Evolutionary conservation across 2,329 filamentous ascomycete genomes (phyloP), one percentile per base, ranked within the genome.

Genomic region (Paramyrothecium roridum): DNA sequence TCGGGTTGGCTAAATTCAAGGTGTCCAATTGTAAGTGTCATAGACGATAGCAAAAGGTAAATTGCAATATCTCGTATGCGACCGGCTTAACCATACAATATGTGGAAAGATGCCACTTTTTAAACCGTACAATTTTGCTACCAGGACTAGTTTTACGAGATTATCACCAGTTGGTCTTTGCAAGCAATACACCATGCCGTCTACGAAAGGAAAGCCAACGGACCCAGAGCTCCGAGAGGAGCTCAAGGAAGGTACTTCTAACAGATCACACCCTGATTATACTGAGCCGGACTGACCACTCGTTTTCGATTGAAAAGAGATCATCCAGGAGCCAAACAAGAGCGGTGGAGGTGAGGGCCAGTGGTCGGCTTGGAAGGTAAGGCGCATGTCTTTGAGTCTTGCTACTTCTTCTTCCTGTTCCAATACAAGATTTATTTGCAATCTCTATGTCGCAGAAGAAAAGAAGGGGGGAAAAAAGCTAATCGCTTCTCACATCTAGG

Each of bases 291-390:
- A 13, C 37, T 43, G 37, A 43, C 16, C 4, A 43, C 13, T 3
- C 37, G n/a, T 17, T 6, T 16, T 13, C 12, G 13, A 17, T 8
- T 19, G 37, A 19, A 7, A 43, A 75, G 73, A 76, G 45, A 76
- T 75, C 55, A 73, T 75, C 57, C 68, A 73, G 59, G 70, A 76
- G 56, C 69, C 72, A 0, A 75, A 76, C 52, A 76, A 75, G 54
- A 71, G 68, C 1, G 73, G 73, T 26, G 72, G 71, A 16, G 73
- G 73, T 2, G 60, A 74, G 54, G 73, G 73, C 8, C 57, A 57
- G 3, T 60, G 59, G 60, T 52, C 57, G n/a, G 54, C 54, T 10
- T 63, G 61, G 61, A 63, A 63, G 52, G 56, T 52, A 43, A 7
- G 13, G 12, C 37, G 7, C n/a, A 8, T 43, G 16, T 43, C n/a